These are phyloP conservation scores for Rutidosis leptorrhynchoides DNA, from an alignment of 129 eudicot genomes.

Conservation along the genomic window DNA sequence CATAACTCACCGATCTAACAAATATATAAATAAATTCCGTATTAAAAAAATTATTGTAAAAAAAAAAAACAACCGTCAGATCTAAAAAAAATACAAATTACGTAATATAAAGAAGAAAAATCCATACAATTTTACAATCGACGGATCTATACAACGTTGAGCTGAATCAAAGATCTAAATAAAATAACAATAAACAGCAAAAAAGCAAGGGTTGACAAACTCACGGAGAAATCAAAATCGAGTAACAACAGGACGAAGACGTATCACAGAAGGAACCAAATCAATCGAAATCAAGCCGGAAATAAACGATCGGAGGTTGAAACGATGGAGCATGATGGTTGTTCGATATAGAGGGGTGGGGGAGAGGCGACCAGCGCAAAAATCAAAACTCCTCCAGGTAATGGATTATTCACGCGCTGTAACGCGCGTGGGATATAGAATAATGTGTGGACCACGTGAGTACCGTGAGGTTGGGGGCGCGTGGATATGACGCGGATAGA, in stretches of 20 bases:
- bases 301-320: constrained; percentile 40
- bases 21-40: no score
- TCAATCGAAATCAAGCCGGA: constrained; percentile 11
- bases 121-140: neutral
- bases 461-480: neutral
- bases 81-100: neutral
- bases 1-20: neutral
- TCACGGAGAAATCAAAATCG: constrained; percentile 21
- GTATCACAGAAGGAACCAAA: neutral
- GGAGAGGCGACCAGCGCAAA: constrained; percentile 44
- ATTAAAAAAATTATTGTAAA: no score
- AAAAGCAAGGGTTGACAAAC: neutral
- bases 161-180: constrained; percentile 19
- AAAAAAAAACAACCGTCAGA: neutral
- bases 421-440: constrained; percentile 24
- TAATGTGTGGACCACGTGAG: neutral
- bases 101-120: neutral
- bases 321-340: constrained; percentile 36
- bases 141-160: neutral
- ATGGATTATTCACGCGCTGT: constrained; percentile 35
- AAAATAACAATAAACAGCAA: neutral
- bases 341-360: constrained; percentile 34
- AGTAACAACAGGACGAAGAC: constrained; percentile 19
- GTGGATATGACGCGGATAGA: constrained; percentile 4
- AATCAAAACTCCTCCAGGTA: no score